Evolutionary conservation across 2,329 filamentous ascomycete genomes (phyloP).

Genomic region (Phaeomoniella chlamydospora): DNA sequence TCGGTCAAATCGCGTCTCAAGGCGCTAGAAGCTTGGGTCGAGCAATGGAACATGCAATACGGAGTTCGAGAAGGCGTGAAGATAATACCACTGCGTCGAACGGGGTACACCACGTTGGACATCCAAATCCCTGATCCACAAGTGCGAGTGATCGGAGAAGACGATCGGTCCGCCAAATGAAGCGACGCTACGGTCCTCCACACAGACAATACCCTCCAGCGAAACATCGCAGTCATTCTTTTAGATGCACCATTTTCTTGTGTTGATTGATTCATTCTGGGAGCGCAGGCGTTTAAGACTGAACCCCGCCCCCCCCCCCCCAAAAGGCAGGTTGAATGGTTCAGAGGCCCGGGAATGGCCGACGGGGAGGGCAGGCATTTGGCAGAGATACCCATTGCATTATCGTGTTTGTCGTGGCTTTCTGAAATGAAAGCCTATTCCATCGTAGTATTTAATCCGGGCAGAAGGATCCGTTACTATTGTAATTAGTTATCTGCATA

Average conservation of each 20-base stretch:
- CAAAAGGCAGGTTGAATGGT: too few relatives aligned
- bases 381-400: neutral
- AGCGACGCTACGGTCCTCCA: too few relatives aligned
- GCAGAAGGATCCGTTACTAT: too few relatives aligned
- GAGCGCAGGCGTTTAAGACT: neutral
- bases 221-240: too few relatives aligned
- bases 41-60: slow-evolving; percentile 65
- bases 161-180: slow-evolving; percentile 3
- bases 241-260: too few relatives aligned
- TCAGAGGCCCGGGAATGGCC: too few relatives aligned
- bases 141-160: slow-evolving; percentile 24
- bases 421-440: too few relatives aligned
- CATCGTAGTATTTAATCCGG: too few relatives aligned
- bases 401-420: too few relatives aligned
- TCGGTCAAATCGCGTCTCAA: slow-evolving; percentile 54
- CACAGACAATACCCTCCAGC: too few relatives aligned
- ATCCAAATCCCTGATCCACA: slow-evolving; percentile 37
- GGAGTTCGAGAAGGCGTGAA: slow-evolving; percentile 49
- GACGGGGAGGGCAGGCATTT: neutral
- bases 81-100: slow-evolving; percentile 64
- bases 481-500: too few relatives aligned
- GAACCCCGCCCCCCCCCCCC: too few relatives aligned
- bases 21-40: slow-evolving; percentile 64
- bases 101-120: slow-evolving; percentile 63
- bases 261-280: neutral